These are phyloP conservation scores for Kwoniella sp. DNA, from an alignment of 768 basidiomycete genomes.

Conservation along the genomic window DNA sequence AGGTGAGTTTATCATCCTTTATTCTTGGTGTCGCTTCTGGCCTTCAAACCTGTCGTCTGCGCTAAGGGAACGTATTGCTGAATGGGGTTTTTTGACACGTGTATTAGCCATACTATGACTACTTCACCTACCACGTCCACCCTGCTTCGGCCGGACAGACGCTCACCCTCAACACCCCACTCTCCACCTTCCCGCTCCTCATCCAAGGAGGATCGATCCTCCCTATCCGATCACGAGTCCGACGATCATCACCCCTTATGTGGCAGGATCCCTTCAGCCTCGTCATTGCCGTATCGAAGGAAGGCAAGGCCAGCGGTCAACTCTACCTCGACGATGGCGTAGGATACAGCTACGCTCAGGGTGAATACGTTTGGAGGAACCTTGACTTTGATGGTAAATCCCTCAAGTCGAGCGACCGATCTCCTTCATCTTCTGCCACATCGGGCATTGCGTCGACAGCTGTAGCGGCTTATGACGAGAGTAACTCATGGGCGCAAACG, in stretches of 20 bases:
- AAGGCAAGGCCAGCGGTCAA: conserved; percentile 72
- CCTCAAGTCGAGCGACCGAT: conserved; percentile 64
- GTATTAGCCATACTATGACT: conserved; percentile 98
- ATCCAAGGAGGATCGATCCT: conserved; percentile 89
- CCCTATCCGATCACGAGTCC: conserved; percentile 80
- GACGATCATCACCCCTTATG: conserved; percentile 84
- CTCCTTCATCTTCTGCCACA: conserved; percentile 58
- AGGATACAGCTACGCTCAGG: conserved; percentile 71
- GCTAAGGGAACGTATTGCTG: not conserved
- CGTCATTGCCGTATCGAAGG: conserved; percentile 67
- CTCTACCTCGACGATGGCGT: conserved; percentile 95
- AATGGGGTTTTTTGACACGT: not conserved
- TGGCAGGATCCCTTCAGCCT: conserved; percentile 91
- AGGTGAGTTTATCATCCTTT: conserved; percentile 61
- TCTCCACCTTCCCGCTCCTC: conserved; percentile 80
- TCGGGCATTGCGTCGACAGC: conserved; percentile 55
- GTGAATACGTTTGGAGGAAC: conserved; percentile 80
- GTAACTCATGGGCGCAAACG: conserved; percentile 70
- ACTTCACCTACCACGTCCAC: conserved; percentile 73
- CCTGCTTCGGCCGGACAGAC: conserved; percentile 56
- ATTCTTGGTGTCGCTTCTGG: no score
- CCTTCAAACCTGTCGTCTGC: not conserved
- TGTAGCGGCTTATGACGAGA: conserved; percentile 53
- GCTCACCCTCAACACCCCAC: conserved; percentile 75
- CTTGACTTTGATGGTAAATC: conserved; percentile 63